Percentiles rank a stretch among this genome's conserved stretches.
phyloP scores from a whole-genome alignment of 2,329 filamentous ascomycete species.

The Talaromyces sp. region DNA sequence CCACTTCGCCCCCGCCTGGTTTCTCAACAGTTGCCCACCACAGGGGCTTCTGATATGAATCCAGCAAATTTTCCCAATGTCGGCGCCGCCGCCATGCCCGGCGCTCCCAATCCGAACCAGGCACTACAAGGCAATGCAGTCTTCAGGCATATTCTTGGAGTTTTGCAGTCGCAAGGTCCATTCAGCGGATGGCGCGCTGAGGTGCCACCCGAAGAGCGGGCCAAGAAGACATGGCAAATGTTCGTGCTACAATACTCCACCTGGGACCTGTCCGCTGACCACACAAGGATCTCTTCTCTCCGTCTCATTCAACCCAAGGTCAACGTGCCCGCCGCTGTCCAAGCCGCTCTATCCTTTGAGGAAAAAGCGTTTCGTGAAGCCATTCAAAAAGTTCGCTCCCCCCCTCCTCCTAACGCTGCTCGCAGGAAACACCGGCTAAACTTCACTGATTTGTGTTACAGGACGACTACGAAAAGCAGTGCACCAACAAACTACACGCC shows the following conservation, averaged over 20 bases:
- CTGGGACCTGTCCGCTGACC: slow-evolving; percentile 8
- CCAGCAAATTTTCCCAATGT: slow-evolving; percentile 33
- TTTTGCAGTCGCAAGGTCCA: slow-evolving; percentile 35
- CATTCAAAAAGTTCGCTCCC: slow-evolving; percentile 25
- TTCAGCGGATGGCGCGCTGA: slow-evolving; percentile 41
- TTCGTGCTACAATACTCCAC: slow-evolving; percentile 19
- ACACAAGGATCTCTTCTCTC: slow-evolving; percentile 37
- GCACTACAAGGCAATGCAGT: slow-evolving; percentile 34
- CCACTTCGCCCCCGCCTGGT: slow-evolving; percentile 23
- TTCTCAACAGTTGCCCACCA: slow-evolving; percentile 31
- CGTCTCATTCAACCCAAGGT: slow-evolving; percentile 40
- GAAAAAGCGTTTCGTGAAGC: slow-evolving; percentile 39
- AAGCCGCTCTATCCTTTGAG: slow-evolving; percentile 40
- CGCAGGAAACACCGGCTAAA: no score
- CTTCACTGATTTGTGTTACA: slow-evolving; percentile 13
- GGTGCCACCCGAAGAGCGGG: slow-evolving; percentile 34
- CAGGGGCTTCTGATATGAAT: slow-evolving; percentile 38
- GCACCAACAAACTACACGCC: slow-evolving; percentile 38
- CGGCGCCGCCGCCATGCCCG: slow-evolving; percentile 26
- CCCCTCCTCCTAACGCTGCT: no score
- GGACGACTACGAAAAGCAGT: slow-evolving; percentile 39
- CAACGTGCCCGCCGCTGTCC: slow-evolving; percentile 30
- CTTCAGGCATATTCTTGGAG: slow-evolving; percentile 32
- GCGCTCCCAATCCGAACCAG: slow-evolving; percentile 25
- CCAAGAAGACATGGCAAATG: slow-evolving; percentile 40